Base-by-base conservation (phyloP, 2,329 filamentous ascomycete genomes). In the Davidsoniella virescens region DNA sequence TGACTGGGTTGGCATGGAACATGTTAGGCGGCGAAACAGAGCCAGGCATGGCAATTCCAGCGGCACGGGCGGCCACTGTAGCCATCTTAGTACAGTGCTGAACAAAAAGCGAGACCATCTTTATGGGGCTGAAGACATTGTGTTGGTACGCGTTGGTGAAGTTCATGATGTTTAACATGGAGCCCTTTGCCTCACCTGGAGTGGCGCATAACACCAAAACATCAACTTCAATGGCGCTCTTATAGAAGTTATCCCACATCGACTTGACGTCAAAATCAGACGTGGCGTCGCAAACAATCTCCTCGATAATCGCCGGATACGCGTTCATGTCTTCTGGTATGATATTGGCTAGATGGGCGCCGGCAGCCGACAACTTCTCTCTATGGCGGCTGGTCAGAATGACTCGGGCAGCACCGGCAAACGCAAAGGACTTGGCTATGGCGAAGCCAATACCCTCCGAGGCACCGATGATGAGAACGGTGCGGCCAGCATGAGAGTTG, bases 401-500 rank as follows among this genome's bases (percentile, higher is more conserved):
- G 23, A 72, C 58, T 1, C 55, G 58, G 2, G 59, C 48, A 6
- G 67, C 65, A 0, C 61, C 60, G 0, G 70, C 71, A 1, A 57
- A 51, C 8, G 64, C 61, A 55, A 71, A 85, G 44, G 78, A 66
- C 44, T 70, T 68, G 2, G 80, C 79, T 12, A 82, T 73, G 0
- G 76, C 74, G 51, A 76, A 74, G 1, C 81, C 82, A 44, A 86
- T 77, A 25, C 81, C 79, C 0, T 70, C 71, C 0, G 75, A 73
- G n/a, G 72, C 78, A 39, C 82, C 82, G 1, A 77, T 81, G 59
- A 87, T 76, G 7, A 86, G 66, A 5, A 82, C 73, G 0, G 71
- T 78, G 16, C 60, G 59, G n/a, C 67, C 67, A 1, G 59, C 56
- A 44, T 71, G 67, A 4, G 60, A 65, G 5, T 70, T 57, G 52